Base-by-base conservation (phyloP, 441 rosid species). In the Pelargonium cotyledonis region DNA sequence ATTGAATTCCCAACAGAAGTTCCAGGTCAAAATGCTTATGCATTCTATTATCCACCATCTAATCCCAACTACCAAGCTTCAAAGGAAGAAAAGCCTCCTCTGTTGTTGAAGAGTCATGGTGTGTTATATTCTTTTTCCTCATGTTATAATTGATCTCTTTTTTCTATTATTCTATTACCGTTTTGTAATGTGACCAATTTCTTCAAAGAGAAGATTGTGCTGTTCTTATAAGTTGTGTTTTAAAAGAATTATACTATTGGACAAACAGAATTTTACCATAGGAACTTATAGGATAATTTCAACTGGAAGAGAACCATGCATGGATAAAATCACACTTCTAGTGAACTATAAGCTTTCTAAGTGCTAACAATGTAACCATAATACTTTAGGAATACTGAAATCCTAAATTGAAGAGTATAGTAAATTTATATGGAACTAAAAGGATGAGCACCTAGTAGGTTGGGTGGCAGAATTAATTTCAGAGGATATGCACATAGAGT, bases 41-140 rank as follows among this genome's bases (percentile, higher is more conserved):
- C 98, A 55, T 94, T 83, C 79, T 91, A 46, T 74, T 91, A 91
- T 79, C 93, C 90, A 23, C 96, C 95, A 67, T 80, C 86, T 44
- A 91, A 88, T 80, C 92, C 89, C 3, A 62, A 66, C 21, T 88
- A 83, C 77, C 84, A 80, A 65, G 89, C 86, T 76, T 83, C 81
- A 73, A 67, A 72, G 68, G 92, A 86, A 66, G 99, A 88, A 80
- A 87, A 82, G 74, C 99, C 96, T 75, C 97, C 96, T 41, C 67
- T 91, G 79, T 68, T 91, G 72, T 79, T 93, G 79, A 74, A 90
- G 82, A 88, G 98, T 83, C 98, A 93, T 68, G 98, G 98, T 93
- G 84, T 70, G 85, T 65, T 60, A 57, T 41, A 14, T 23, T 19
- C 1, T n/a, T 60, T 60, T 61, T 1, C n/a, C 12, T 43, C 10